Evolutionary conservation across 129 eudicot species (phyloP), one percentile per base, ranked within the genome.

Genomic region (Flaveria bidentis): DNA sequence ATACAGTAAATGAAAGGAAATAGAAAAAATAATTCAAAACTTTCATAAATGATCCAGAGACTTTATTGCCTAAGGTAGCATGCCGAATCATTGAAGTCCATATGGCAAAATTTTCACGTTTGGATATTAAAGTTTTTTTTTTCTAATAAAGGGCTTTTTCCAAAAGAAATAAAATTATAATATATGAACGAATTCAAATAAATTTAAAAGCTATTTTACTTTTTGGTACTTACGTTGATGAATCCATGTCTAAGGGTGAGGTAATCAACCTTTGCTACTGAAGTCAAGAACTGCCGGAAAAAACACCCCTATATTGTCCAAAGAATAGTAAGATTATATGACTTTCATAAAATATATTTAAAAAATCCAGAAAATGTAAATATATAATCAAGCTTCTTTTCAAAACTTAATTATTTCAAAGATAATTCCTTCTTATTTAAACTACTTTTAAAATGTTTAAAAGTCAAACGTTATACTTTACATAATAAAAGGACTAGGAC

Each of bases 191-290:
- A 36, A 64, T 25, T 30, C 0, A 47, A 55, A 13, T 20, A 33
- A 46, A 41, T 12, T 22, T 11, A 44, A 36, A 15, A 2, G 17
- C 39, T 33, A 16, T 10, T 20, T 74, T 42, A 17, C 28, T 53
- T 7, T 23, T 33, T 0, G 55, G 60, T 71, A 79, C 85, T 89
- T 89, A 84, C 94, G 42, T 78, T 82, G 52, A 89, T 82, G 53
- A 89, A 89, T 0, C 91, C 94, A 82, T 86, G 87, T 64, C 94
- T 77, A 18, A 89, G 88, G 16, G 94, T 86, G 30, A 86, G 53
- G 67, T 89, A 89, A 75, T 89, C 94, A 67, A 86, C 91, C 77
- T 86, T 89, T 12, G 85, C 78, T 0, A 89, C 91, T 20, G 91
- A 86, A 9, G 76, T 64, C 33, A 47, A 67, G 28, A 89, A 86